phyloP scores from a whole-genome alignment of 2,329 filamentous ascomycete species.

The Colletotrichum euphorbiae region DNA sequence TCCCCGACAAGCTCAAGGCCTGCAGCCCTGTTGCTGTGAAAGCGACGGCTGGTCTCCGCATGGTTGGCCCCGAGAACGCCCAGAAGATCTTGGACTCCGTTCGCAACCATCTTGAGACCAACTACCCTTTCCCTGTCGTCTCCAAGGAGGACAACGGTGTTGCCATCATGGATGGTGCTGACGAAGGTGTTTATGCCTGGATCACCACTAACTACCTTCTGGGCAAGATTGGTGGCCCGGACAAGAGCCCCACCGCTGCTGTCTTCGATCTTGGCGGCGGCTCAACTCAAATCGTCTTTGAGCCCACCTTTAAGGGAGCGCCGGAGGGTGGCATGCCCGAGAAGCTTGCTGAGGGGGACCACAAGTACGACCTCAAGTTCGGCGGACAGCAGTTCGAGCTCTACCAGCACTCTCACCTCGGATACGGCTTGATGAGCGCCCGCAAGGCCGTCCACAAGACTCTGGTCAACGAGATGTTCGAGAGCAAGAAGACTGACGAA shows the following conservation, averaged over 20 bases:
- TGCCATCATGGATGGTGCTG: conserved; percentile 95
- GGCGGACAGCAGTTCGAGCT: conserved; percentile 91
- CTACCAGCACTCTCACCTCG: conserved; percentile 98
- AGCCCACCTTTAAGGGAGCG: conserved; percentile 87
- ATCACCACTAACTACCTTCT: conserved; percentile 99
- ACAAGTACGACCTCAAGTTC: conserved; percentile 94
- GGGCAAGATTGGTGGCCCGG: conserved; percentile 94
- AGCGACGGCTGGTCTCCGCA: conserved; percentile 91
- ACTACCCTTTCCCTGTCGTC: conserved; percentile 95
- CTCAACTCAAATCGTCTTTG: conserved; percentile 98
- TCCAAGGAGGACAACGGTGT: conserved; percentile 87
- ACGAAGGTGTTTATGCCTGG: conserved; percentile 99
- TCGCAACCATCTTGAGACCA: conserved; percentile 82
- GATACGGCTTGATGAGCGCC: conserved; percentile 95
- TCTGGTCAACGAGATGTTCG: conserved; percentile 78
- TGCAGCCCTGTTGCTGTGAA: conserved; percentile 98
- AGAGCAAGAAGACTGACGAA: conserved; percentile 68
- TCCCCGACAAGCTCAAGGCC: conserved; percentile 89
- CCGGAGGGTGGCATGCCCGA: conserved; percentile 84
- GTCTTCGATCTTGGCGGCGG: conserved; percentile 97
- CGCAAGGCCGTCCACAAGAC: conserved; percentile 85
- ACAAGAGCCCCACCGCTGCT: conserved; percentile 90
- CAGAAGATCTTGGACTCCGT: conserved; percentile 88
- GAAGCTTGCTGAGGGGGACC: conserved; percentile 87
- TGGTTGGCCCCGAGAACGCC: conserved; percentile 85